Conservation (phyloP, 345 rosid genomes). For the Salix caprea region DNA sequence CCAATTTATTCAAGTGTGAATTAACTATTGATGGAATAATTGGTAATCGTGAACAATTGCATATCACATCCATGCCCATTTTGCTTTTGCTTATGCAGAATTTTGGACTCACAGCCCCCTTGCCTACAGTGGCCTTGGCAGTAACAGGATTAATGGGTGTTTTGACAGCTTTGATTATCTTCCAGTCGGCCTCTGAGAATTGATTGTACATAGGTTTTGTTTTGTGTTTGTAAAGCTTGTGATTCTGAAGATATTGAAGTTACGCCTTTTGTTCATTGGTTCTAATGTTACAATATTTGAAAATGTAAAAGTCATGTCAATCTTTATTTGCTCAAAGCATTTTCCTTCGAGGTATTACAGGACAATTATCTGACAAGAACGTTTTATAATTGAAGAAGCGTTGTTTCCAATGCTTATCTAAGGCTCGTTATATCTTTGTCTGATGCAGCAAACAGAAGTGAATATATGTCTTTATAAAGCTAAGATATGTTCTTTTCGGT, state of each 20-base stretch:
- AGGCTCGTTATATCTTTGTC: not conserved
- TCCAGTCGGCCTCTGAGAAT: constrained; percentile 76
- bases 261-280: constrained; percentile 9
- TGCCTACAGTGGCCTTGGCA: constrained; percentile 83
- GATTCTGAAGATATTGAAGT: constrained; percentile 1
- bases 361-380: not conserved
- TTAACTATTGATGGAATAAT: not conserved
- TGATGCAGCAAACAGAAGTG: not conserved
- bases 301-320: constrained; percentile 5
- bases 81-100: constrained; percentile 47
- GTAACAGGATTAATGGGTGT: constrained; percentile 75
- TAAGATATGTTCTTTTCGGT: not conserved
- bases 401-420: not conserved
- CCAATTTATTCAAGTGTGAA: not conserved
- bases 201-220: constrained; percentile 23
- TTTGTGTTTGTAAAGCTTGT: constrained; percentile 19
- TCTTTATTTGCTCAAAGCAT: constrained; percentile 4
- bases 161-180: constrained; percentile 77
- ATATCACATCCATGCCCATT: not conserved
- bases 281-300: not conserved
- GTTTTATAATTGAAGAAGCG: not conserved
- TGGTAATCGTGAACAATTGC: not conserved
- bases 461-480: not conserved
- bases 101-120: constrained; percentile 70
- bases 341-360: not conserved